phyloP scores from a whole-genome alignment of 202 grass and related monocot genomes.

The Sporobolus alterniflorus region DNA sequence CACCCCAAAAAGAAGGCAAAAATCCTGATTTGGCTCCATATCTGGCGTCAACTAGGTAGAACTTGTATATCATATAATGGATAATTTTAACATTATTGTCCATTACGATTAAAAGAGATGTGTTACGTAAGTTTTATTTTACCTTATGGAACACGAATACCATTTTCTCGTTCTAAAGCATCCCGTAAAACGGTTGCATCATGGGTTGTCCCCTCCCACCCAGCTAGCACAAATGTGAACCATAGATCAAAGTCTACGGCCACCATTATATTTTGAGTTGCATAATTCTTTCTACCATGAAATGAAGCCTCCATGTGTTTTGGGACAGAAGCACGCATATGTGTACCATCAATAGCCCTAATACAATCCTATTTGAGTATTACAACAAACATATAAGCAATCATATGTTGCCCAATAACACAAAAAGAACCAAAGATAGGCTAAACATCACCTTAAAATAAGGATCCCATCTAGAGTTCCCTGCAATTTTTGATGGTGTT shows the following conservation, averaged over 20 bases:
- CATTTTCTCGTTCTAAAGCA: not conserved
- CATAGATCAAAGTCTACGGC: not conserved
- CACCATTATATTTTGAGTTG: conserved; percentile 21
- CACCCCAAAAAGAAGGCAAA: not conserved
- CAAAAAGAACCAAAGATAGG: not conserved
- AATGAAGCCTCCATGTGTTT: not conserved
- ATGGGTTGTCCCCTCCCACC: not conserved
- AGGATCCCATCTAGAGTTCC: not conserved
- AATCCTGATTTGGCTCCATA: not conserved
- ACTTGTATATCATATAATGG: not conserved
- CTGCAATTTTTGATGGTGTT: conserved; percentile 19
- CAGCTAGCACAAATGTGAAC: not conserved
- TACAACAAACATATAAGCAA: too few species aligned
- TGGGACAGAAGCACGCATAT: not conserved
- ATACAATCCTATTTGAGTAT: conserved; percentile 23
- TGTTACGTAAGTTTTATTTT: not conserved
- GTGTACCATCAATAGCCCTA: conserved; percentile 17
- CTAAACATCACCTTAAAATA: conserved; percentile 9
- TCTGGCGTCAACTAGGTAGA: not conserved
- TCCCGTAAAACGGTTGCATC: not conserved
- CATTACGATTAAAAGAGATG: too few species aligned
- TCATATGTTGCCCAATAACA: too few species aligned
- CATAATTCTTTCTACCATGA: not conserved
- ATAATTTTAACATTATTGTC: too few species aligned
- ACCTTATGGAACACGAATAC: not conserved